Base-by-base conservation (phyloP, 495 filamentous ascomycete species). In the Penicillium steckii region DNA sequence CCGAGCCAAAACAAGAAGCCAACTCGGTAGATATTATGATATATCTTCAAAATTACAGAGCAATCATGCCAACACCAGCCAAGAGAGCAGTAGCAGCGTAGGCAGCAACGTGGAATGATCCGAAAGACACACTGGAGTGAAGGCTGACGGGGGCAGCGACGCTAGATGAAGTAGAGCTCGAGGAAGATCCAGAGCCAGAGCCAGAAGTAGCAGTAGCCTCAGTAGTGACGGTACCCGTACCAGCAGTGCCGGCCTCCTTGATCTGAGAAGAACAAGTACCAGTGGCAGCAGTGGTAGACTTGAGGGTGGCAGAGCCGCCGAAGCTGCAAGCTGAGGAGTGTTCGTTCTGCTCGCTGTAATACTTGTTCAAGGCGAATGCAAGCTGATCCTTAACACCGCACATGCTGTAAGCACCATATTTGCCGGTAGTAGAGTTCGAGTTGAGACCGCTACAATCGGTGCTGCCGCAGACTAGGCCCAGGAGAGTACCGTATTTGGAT, bases 321-420 rank as follows among this genome's bases (percentile, higher is more conserved):
- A 96, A 98, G 72, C 84, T 76, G 66, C 94, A 98, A 23, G 91
- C 87, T 30, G 69, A 65, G 18, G 71, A 62, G 45, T 66, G 74
- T 7, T 65, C 65, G 48, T 53, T 53, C 74, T 90, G 85, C 62
- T 74, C 74, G 13, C 77, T 67, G 72, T 92, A 94, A 78, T 96
- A 98, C 50, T 77, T 69, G 74, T 96, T 86, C 55, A 97, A 78
- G 26, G 84, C 87, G 65, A 85, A 96, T 45, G 83, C 85, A 21
- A 97, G 83, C 72, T 94, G 80, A 68, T 95, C 78, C 54, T 77
- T 82, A 56, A 83, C 53, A 58, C 78, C 80, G 78, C 94, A 98
- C 89, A 96, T 95, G 69, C 85, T 83, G 75, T 91, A 97, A 5
- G 89, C 85, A 44, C 94, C 94, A 67, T 95, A 98, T 19, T 74